Evolutionary conservation across 371 early-diverging fungal genomes (phyloP).

Genomic region (Mortierella sp.): DNA sequence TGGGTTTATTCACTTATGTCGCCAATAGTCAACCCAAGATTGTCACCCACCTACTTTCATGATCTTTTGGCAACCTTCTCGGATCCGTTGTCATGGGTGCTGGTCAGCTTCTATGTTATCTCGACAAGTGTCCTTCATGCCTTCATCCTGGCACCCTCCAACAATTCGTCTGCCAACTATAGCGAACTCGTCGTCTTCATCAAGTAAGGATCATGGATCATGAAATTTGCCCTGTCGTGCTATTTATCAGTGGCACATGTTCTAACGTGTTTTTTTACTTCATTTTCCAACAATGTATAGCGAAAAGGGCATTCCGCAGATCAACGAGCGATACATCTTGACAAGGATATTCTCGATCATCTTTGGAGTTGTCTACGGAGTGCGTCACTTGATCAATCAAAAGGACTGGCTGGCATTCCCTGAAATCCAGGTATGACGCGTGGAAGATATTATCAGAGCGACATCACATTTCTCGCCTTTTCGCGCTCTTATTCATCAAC

Average conservation of each 20-base stretch:
- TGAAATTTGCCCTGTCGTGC: not conserved
- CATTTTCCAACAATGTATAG: not conserved
- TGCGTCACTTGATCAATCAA: slow-evolving; percentile 49
- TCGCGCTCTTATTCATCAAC: not conserved
- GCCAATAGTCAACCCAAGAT: slow-evolving; percentile 46
- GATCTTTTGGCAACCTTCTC: slow-evolving; percentile 30
- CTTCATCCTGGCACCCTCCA: slow-evolving; percentile 32
- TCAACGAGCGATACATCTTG: slow-evolving; percentile 54
- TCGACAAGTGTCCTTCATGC: slow-evolving; percentile 22
- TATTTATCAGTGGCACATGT: not conserved
- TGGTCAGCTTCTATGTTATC: slow-evolving; percentile 34
- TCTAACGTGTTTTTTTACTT: not conserved
- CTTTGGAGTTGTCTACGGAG: slow-evolving; percentile 58
- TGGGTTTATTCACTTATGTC: not conserved
- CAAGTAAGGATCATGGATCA: slow-evolving; percentile 17
- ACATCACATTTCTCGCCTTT: not conserved
- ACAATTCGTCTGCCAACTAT: slow-evolving; percentile 19
- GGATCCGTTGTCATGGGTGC: slow-evolving; percentile 37
- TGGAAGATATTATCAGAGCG: not conserved
- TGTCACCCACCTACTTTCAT: slow-evolving; percentile 42
- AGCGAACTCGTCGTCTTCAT: slow-evolving; percentile 42
- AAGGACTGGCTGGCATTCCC: slow-evolving; percentile 55
- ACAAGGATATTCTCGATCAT: slow-evolving; percentile 51
- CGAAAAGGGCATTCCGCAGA: slow-evolving; percentile 46
- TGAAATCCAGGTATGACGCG: slow-evolving; percentile 60